Evolutionary conservation across 257 asterid species (phyloP).

Genomic region (Solanum ossicruentum): DNA sequence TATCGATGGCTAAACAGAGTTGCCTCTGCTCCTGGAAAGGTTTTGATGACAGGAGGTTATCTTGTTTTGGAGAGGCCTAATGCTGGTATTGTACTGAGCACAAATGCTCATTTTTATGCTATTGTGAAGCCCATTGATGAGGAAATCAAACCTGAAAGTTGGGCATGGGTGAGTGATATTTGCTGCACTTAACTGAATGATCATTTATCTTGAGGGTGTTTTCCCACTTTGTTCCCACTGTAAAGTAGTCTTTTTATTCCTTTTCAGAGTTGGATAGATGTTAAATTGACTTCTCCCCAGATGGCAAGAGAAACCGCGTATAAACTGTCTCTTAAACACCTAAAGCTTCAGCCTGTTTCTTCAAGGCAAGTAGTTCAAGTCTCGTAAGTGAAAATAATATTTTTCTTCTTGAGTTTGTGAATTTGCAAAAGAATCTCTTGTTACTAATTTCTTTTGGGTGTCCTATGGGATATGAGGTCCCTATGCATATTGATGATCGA

Average conservation of each 20-base stretch:
- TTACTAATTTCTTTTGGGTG: neutral
- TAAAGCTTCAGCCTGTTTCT: slow-evolving; percentile 46
- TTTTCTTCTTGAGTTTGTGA: neutral
- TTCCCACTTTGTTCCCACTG: neutral
- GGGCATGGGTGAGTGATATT: slow-evolving; percentile 70
- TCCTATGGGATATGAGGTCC: neutral
- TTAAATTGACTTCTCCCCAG: slow-evolving; percentile 92
- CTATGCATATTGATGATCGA: neutral
- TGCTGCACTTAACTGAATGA: neutral
- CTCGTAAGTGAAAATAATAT: neutral
- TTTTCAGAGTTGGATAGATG: slow-evolving; percentile 75
- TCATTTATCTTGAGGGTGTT: neutral
- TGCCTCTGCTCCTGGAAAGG: slow-evolving; percentile 99
- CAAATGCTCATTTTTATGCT: slow-evolving; percentile 92
- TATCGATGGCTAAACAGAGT: slow-evolving; percentile 34
- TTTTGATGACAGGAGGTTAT: slow-evolving; percentile 96
- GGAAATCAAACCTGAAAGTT: slow-evolving; percentile 52
- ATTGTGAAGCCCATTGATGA: slow-evolving; percentile 71
- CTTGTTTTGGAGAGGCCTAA: slow-evolving; percentile 96
- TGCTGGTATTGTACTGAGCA: slow-evolving; percentile 93
- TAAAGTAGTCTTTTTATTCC: neutral
- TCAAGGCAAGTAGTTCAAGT: slow-evolving; percentile 32
- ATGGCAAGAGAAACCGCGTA: slow-evolving; percentile 81
- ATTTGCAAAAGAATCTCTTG: neutral
- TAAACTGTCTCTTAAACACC: slow-evolving; percentile 59